Evolutionary conservation across 352 stramenopile species (phyloP), one percentile per base, ranked within the genome.

Genomic region (Phytophthora megakarya): DNA sequence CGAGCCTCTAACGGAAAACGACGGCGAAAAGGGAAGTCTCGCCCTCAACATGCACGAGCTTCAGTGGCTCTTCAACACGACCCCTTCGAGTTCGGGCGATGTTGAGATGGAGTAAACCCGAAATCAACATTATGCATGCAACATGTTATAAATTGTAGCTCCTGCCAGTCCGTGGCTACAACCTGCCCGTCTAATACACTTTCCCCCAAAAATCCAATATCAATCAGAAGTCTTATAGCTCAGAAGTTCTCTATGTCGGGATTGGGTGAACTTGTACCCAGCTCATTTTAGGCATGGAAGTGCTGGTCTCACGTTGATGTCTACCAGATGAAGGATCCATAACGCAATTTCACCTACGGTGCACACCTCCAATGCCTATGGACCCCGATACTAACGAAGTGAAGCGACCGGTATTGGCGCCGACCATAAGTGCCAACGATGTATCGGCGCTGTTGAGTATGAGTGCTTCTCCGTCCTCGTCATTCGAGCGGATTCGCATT

Each of bases 31-130:
- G 11, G 52, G 54, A 16, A 66, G 23, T 23, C 52, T 52, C 22
- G 44, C 65, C 13, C 47, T 76, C 23, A 51, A 74, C 25, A 52
- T 74, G 60, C 38, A 67, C 16, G 69, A 76, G 38, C 60, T 76
- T 22, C 65, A 76, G 40, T 76, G 69, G 69, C 58, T 76, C 8
- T 65, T 76, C 30, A 68, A 69, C 45, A 66, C 59, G n/a, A 69
- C 64, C 5, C 64, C 58, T 21, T 61, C 50, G 2, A 54, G 48
- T 19, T 65, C 59, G 16, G 57, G 33, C 9, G 65, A 72, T 32
- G 44, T 65, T 26, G 65, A 72, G 23, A 72, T 72, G 6, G 58
- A 53, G 11, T 68, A 56, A 63, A 48, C n/a, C 1, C n/a, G n/a
- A n/a, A n/a, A n/a, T n/a, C n/a, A n/a, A n/a, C n/a, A n/a, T n/a